Conservation (phyloP, 192 early-diverging fungal species). For the Fimicolochytrium jonesii region DNA sequence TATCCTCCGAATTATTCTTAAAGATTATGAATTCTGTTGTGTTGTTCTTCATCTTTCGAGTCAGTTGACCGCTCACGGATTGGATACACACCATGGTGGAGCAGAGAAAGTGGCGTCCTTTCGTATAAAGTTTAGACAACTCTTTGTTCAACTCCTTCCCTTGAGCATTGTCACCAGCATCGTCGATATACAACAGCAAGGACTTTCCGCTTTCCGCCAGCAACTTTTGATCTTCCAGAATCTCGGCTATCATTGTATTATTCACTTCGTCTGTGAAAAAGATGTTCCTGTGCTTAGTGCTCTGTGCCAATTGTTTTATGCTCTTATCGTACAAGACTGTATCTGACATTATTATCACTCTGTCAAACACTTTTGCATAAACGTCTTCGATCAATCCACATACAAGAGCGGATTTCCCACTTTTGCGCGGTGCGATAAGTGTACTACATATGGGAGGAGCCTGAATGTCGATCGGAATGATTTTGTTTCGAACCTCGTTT, state of each 20-base stretch:
- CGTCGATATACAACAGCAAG: slow-evolving; percentile 19
- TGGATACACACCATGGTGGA: slow-evolving; percentile 17
- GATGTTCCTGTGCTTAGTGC: slow-evolving; percentile 18
- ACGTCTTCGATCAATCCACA: slow-evolving; percentile 16
- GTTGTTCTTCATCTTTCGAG: slow-evolving; percentile 6
- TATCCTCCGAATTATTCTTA: background rate
- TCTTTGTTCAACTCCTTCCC: slow-evolving; percentile 17
- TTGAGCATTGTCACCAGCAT: slow-evolving; percentile 10
- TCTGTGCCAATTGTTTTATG: slow-evolving; percentile 2
- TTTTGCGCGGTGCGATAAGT: background rate
- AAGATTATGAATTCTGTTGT: slow-evolving; percentile 18
- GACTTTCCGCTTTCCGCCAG: background rate
- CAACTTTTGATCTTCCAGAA: slow-evolving; percentile 9
- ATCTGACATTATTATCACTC: slow-evolving; percentile 10
- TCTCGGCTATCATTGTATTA: slow-evolving; percentile 6
- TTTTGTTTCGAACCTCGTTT: background rate
- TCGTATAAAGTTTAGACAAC: slow-evolving; percentile 13
- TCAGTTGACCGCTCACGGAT: slow-evolving; percentile 9
- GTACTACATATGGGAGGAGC: slow-evolving; percentile 7
- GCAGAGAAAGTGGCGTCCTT: background rate
- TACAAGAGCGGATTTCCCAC: slow-evolving; percentile 15
- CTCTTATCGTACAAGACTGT: slow-evolving; percentile 12
- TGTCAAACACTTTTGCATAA: slow-evolving; percentile 9
- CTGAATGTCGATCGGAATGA: slow-evolving; percentile 9
- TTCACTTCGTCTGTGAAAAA: slow-evolving; percentile 6